Evolutionary conservation across 106 monocot species (phyloP).

Genomic region (Apostasia shenzhenica): DNA sequence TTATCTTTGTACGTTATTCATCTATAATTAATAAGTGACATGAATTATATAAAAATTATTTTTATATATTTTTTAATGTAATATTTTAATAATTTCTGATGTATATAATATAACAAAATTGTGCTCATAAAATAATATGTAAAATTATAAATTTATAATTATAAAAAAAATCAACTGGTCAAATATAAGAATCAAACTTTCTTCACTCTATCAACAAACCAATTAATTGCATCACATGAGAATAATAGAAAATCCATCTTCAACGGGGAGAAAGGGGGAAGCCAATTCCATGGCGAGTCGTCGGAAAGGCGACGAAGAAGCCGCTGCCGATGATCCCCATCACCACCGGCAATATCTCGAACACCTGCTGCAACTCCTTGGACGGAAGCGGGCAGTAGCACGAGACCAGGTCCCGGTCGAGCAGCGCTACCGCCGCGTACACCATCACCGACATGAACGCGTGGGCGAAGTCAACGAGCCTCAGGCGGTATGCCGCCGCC

Average conservation of each 20-base stretch:
- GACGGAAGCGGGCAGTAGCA: constrained; percentile 31
- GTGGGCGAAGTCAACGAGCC: constrained; percentile 33
- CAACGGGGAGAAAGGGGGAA: constrained; percentile 28
- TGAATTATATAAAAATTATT: too few relatives aligned
- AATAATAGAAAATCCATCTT: neutral
- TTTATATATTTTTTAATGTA: too few relatives aligned
- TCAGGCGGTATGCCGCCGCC: constrained; percentile 14
- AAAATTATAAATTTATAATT: too few relatives aligned
- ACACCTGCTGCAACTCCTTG: constrained; percentile 16
- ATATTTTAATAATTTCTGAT: too few relatives aligned
- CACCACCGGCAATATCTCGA: constrained; percentile 22
- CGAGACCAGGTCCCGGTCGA: constrained; percentile 29
- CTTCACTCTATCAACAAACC: too few relatives aligned
- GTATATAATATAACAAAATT: too few relatives aligned
- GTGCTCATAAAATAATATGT: too few relatives aligned
- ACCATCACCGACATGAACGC: constrained; percentile 22
- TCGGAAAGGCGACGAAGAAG: constrained; percentile 40
- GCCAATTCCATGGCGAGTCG: constrained; percentile 45
- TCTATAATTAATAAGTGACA: too few relatives aligned
- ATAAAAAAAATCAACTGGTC: too few relatives aligned
- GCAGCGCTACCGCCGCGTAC: constrained; percentile 28
- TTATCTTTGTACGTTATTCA: too few relatives aligned
- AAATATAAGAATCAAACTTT: too few relatives aligned
- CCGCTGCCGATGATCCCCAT: constrained; percentile 36
- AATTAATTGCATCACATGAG: too few relatives aligned